Conservation (phyloP, 495 filamentous ascomycete species). For the Zalerion maritima region DNA sequence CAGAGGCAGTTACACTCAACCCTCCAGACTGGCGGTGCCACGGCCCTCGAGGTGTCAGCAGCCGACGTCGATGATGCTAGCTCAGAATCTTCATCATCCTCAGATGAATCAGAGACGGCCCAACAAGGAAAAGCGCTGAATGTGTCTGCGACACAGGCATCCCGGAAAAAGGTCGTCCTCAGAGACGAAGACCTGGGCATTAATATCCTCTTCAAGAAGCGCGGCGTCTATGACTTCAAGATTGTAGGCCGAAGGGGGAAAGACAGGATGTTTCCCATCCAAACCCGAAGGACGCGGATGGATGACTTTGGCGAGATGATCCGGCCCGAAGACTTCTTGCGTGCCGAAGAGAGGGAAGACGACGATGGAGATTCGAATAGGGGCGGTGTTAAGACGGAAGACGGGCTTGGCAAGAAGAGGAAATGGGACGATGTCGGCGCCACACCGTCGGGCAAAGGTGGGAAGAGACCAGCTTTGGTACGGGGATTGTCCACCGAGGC, state of each 20-base stretch:
- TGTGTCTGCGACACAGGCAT: slow-evolving; percentile 65
- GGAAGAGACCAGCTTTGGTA: slow-evolving; percentile 24
- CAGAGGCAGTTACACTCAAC: slow-evolving; percentile 66
- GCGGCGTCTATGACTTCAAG: slow-evolving; percentile 81
- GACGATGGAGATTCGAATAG: slow-evolving; percentile 45
- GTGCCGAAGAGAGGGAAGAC: slow-evolving; percentile 83
- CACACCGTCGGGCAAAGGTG: slow-evolving; percentile 25
- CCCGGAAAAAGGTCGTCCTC: slow-evolving; percentile 64
- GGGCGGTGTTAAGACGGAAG: slow-evolving; percentile 32
- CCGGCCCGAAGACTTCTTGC: slow-evolving; percentile 82
- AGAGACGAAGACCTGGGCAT: slow-evolving; percentile 80
- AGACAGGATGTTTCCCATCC: slow-evolving; percentile 84
- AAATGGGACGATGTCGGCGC: slow-evolving; percentile 68
- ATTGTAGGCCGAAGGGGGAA: slow-evolving; percentile 85
- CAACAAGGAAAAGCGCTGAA: slow-evolving; percentile 88
- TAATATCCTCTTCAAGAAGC: slow-evolving; percentile 77
- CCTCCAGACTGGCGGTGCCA: slow-evolving; percentile 48
- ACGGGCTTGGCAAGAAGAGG: slow-evolving; percentile 76
- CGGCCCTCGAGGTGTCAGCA: slow-evolving; percentile 49
- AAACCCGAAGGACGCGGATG: slow-evolving; percentile 58
- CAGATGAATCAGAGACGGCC: slow-evolving; percentile 78
- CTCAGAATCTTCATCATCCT: slow-evolving; percentile 62
- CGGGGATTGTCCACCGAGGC: slow-evolving; percentile 22
- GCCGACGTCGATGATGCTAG: slow-evolving; percentile 76
- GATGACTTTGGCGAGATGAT: slow-evolving; percentile 94